phyloP scores from a whole-genome alignment of 805 yeast species.

The Naumovozyma baii region DNA sequence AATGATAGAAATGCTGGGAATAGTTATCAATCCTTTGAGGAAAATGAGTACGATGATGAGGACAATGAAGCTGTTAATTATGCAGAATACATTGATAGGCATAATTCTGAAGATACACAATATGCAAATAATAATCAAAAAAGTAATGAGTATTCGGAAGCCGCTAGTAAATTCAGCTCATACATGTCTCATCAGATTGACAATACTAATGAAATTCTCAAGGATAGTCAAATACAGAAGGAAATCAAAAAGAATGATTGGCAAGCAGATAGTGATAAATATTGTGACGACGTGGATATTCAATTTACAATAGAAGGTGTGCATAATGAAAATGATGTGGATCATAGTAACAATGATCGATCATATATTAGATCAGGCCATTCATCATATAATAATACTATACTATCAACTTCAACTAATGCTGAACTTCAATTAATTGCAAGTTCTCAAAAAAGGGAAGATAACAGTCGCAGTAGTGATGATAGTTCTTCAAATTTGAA shows the following conservation, averaged over 20 bases:
- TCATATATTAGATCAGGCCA: neutral
- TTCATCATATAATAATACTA: neutral
- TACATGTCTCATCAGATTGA: constrained; percentile 20
- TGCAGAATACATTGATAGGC: constrained; percentile 4
- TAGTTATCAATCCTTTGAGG: constrained; percentile 25
- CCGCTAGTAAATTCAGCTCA: constrained; percentile 14
- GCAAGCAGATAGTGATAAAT: too few species aligned
- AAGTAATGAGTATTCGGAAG: constrained; percentile 7
- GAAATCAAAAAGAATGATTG: constrained; percentile 11
- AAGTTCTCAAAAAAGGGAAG: constrained; percentile 35
- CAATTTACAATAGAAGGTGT: constrained; percentile 20
- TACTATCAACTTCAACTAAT: constrained; percentile 7
- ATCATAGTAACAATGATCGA: neutral
- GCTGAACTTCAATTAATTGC: constrained; percentile 40
- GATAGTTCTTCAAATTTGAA: constrained; percentile 62
- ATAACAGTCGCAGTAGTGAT: constrained; percentile 40
- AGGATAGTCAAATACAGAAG: neutral
- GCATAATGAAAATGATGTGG: constrained; percentile 15
- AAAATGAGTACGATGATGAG: constrained; percentile 1
- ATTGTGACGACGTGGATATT: neutral
- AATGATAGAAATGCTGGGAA: constrained; percentile 17
- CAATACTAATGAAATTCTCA: neutral
- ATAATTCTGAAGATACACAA: neutral
- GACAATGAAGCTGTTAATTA: constrained; percentile 14
- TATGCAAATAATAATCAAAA: neutral